Percentiles rank a stretch among this genome's conserved stretches.
Evolutionary conservation across 352 stramenopile genomes (phyloP).

Genomic region (Globisporangium megalacanthum): DNA sequence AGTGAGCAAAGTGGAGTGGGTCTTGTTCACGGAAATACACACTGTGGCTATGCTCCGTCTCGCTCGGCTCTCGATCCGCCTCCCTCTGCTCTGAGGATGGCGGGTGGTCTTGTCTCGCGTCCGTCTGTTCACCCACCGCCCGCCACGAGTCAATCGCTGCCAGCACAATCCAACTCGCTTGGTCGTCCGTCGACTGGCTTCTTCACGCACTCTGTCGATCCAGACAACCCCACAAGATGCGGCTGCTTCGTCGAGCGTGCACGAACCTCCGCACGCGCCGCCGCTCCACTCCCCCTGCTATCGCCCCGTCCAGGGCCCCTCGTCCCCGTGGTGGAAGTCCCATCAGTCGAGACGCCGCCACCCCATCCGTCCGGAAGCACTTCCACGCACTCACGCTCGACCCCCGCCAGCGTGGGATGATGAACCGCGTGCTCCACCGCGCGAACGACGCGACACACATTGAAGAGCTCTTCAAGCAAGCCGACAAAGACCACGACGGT

Average conservation of each 20-base stretch:
- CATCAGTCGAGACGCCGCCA: too few relatives aligned
- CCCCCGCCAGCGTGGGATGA: constrained; percentile 34
- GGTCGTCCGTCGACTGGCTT: not conserved
- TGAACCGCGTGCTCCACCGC: constrained; percentile 39
- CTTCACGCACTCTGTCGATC: not conserved
- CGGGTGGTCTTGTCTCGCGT: too few relatives aligned
- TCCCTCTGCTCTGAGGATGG: too few relatives aligned
- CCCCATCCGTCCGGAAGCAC: constrained; percentile 38
- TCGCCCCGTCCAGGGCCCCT: not conserved
- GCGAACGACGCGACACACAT: constrained; percentile 48
- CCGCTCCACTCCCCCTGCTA: constrained; percentile 1
- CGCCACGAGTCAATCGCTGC: too few relatives aligned
- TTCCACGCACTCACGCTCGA: constrained; percentile 59
- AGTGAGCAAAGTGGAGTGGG: too few relatives aligned
- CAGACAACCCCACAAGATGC: constrained; percentile 5
- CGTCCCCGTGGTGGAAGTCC: too few relatives aligned
- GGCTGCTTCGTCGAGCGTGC: constrained; percentile 13
- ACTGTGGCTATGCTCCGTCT: too few relatives aligned
- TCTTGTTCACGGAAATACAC: too few relatives aligned
- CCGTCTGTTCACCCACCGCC: too few relatives aligned
- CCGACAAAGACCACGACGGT: constrained; percentile 65
- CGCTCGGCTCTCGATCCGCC: too few relatives aligned
- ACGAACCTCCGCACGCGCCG: constrained; percentile 12
- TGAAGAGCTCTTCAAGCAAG: constrained; percentile 58
- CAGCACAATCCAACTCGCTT: constrained; percentile 1